Conservation (phyloP, 208 protist species). For the Acanthamoeba divionensis region DNA sequence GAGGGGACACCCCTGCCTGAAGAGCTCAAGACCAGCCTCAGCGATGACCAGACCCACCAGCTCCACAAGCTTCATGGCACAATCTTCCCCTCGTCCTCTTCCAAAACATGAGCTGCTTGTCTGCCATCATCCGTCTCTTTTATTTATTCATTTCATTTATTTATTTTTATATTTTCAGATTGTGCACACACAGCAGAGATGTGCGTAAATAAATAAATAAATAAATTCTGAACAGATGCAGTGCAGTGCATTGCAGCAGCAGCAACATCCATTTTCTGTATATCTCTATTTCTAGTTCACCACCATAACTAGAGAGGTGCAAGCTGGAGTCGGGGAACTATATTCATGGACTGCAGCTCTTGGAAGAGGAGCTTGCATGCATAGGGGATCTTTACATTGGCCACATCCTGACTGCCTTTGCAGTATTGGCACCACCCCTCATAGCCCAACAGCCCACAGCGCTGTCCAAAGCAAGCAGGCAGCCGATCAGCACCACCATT, state of each 20-base stretch:
- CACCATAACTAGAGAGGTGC: background rate
- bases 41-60: too few relatives aligned
- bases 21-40: too few relatives aligned
- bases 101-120: too few relatives aligned
- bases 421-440: slow-evolving; percentile 93
- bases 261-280: background rate
- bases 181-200: background rate
- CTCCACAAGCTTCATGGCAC: too few relatives aligned
- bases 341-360: slow-evolving; percentile 98
- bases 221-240: background rate
- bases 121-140: background rate
- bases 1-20: too few relatives aligned
- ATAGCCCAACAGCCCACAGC: slow-evolving; percentile 86
- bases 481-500: background rate
- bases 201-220: background rate
- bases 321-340: slow-evolving; percentile 84
- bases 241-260: background rate
- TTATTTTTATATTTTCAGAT: background rate
- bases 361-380: slow-evolving; percentile 99
- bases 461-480: background rate
- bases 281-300: background rate
- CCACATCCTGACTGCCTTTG: slow-evolving; percentile 82
- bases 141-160: background rate
- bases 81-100: too few relatives aligned
- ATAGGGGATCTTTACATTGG: slow-evolving; percentile 96